Base-by-base conservation (phyloP, 768 basidiomycete species). In the Fomitopsis pulvina region DNA sequence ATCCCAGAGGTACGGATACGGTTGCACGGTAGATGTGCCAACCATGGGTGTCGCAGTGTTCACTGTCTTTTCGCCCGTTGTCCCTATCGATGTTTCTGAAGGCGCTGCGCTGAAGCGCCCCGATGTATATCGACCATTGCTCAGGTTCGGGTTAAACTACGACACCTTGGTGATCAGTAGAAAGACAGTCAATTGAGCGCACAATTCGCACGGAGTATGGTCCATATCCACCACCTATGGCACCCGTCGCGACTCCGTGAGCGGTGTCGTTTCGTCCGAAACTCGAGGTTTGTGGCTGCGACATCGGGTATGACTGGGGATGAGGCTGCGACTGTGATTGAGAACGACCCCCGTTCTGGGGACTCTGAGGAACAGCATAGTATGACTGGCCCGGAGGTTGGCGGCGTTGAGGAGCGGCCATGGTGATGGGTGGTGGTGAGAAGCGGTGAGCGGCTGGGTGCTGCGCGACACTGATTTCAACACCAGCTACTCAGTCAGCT, bases 161-260 rank as follows among this genome's bases (percentile, higher is more conserved):
- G 14, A 24, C 49, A 41, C 37, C 29, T 2, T 20, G 21, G 28
- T 37, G 6, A 16, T 11, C n/a, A 18, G 3, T 16, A 20, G 16
- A 7, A 21, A 42, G 8, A 20, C 20, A 27, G 18, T 22, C 29
- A 2, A 21, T 16, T 22, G 14, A 29, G 38, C 22, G 29, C 7
- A 60, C 63, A 44, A 32, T 6, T 58, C 66, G 47, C 57, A 91
- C 89, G n/a, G 87, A 83, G 69, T 92, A 92, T 22, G 90, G 90
- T 10, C 90, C 90, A 72, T 91, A 92, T 16, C 80, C 81, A 22
- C 79, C 77, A 3, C 90, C 90, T 60, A 92, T 87, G 28, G 72
- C 71, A 7, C 89, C 90, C 26, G 76, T 84, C 0, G 87, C 87
- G n/a, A 92, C 87, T 41, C 87, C 84, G 54, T 80, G 83, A 9